Percentiles rank a stretch among this genome's conserved stretches.
Conservation (phyloP, 306 rosid genomes). For the Corylus avellana region DNA sequence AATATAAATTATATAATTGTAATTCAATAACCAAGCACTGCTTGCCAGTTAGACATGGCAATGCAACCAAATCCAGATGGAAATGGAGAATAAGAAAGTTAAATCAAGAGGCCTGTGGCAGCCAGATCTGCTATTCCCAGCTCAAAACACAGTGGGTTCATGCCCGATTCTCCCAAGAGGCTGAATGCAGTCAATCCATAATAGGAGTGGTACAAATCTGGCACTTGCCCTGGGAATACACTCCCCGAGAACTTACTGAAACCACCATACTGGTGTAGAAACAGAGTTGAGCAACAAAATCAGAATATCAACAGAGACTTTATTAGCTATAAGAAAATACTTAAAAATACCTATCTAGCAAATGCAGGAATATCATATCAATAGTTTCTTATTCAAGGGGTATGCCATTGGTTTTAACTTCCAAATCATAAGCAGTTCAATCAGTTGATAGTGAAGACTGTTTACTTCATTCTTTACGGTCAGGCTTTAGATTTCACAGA, state of each 20-base stretch:
- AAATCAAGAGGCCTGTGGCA: slow-evolving; percentile 44
- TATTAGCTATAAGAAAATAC: slow-evolving; percentile 1
- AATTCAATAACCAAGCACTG: background rate
- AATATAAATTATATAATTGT: background rate
- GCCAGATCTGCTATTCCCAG: slow-evolving; percentile 64
- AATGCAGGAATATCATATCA: background rate
- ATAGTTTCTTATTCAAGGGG: background rate
- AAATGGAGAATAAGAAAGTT: background rate
- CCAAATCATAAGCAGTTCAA: background rate
- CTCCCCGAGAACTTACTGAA: slow-evolving; percentile 80
- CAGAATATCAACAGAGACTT: slow-evolving; percentile 24
- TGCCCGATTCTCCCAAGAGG: slow-evolving; percentile 68
- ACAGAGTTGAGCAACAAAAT: slow-evolving; percentile 26
- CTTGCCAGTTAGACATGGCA: background rate
- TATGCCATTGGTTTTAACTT: background rate
- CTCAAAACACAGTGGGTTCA: slow-evolving; percentile 58
- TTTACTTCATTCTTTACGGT: background rate
- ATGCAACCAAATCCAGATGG: slow-evolving; percentile 6
- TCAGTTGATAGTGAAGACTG: background rate
- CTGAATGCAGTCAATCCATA: slow-evolving; percentile 87
- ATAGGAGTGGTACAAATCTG: slow-evolving; percentile 83
- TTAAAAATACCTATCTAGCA: background rate
- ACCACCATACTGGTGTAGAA: slow-evolving; percentile 75
- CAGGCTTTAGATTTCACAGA: background rate
- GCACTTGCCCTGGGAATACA: slow-evolving; percentile 64